phyloP scores from a whole-genome alignment of 1,284 basidiomycete genomes.

The Tilletia caries region DNA sequence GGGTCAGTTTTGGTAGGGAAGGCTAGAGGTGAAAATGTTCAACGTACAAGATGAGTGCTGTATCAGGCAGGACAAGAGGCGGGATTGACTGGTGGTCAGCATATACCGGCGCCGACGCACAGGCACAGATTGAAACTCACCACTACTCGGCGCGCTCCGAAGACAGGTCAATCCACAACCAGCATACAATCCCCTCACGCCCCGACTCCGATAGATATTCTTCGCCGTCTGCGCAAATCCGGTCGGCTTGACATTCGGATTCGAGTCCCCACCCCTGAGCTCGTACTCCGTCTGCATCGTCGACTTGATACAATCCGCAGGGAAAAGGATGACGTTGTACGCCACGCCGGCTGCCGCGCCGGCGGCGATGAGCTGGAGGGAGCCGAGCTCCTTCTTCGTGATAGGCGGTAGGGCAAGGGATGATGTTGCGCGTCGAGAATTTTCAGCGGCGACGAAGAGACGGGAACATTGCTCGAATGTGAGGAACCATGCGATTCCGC shows the following conservation, averaged over 20 bases:
- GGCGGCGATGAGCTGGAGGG: slow-evolving; percentile 77
- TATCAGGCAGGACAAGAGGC: neutral
- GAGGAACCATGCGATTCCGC: slow-evolving; percentile 80
- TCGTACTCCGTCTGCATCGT: slow-evolving; percentile 92
- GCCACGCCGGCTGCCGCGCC: slow-evolving; percentile 82
- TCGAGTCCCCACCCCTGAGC: slow-evolving; percentile 57
- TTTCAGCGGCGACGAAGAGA: neutral
- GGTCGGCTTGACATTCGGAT: slow-evolving; percentile 17
- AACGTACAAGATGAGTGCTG: slow-evolving; percentile 10
- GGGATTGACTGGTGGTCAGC: neutral
- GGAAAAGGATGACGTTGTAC: slow-evolving; percentile 64
- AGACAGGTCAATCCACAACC: slow-evolving; percentile 88
- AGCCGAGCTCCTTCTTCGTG: slow-evolving; percentile 60
- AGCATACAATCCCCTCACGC: slow-evolving; percentile 81
- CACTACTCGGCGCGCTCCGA: slow-evolving; percentile 67
- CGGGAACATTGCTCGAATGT: slow-evolving; percentile 64
- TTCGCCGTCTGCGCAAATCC: slow-evolving; percentile 68
- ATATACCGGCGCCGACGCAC: too few relatives aligned
- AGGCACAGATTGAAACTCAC: slow-evolving; percentile 1
- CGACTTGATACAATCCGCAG: slow-evolving; percentile 87
- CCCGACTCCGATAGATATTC: slow-evolving; percentile 73
- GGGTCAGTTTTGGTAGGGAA: too few relatives aligned
- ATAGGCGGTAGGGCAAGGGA: neutral
- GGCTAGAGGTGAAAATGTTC: neutral
- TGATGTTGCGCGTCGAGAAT: slow-evolving; percentile 38